phyloP scores from a whole-genome alignment of 2,329 filamentous ascomycete species.

The Colletotrichum sp. region DNA sequence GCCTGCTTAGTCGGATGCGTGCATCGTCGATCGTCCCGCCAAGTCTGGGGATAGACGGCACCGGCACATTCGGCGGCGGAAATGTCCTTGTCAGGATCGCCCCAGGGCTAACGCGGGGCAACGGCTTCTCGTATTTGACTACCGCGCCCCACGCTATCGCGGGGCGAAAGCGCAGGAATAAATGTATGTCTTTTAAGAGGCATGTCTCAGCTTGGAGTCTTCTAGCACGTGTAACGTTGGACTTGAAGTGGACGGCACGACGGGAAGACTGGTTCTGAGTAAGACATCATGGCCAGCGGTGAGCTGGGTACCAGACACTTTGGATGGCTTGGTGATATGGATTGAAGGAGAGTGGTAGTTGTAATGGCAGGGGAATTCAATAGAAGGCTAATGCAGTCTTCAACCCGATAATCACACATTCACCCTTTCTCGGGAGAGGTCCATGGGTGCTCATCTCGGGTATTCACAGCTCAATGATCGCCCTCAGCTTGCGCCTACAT shows the following conservation, averaged over 20 bases:
- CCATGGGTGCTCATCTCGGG: neutral
- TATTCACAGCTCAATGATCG: neutral
- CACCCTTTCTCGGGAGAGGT: neutral
- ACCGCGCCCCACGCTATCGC: neutral
- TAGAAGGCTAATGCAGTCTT: neutral
- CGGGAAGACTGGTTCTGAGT: neutral
- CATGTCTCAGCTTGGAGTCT: neutral
- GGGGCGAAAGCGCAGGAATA: neutral
- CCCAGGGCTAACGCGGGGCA: neutral
- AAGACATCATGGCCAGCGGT: neutral
- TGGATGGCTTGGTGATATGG: neutral
- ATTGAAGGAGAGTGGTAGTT: neutral
- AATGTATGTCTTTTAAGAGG: neutral
- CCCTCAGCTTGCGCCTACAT: neutral
- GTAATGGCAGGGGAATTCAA: neutral
- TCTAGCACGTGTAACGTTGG: neutral
- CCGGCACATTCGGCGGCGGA: neutral
- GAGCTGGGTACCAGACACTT: neutral
- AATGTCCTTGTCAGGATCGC: neutral
- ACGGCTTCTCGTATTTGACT: neutral
- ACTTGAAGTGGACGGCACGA: neutral
- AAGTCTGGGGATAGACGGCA: neutral
- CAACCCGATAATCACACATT: neutral
- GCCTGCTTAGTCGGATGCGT: neutral
- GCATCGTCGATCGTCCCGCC: neutral